These are phyloP conservation scores for Beauveria medogensis DNA, from an alignment of 2,329 filamentous ascomycete species.

Conservation along the genomic window DNA sequence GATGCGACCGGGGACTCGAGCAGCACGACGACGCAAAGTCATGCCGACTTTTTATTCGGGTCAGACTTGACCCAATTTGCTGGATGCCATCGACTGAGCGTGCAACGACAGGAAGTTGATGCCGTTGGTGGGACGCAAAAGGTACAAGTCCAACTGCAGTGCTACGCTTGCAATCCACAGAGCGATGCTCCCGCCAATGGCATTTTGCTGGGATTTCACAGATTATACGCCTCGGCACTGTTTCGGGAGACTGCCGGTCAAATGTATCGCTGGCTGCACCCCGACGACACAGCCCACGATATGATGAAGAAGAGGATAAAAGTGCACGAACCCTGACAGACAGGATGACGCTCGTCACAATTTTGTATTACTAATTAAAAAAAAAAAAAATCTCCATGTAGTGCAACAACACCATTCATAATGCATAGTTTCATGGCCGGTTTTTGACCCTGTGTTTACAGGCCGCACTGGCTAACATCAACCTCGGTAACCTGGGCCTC, in stretches of 20 bases:
- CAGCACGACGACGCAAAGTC: slow-evolving; percentile 14
- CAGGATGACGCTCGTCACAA: neutral
- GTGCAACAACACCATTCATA: neutral
- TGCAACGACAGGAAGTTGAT: slow-evolving; percentile 15
- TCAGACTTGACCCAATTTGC: slow-evolving; percentile 18
- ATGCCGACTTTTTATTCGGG: slow-evolving; percentile 23
- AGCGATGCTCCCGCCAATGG: neutral
- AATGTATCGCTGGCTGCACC: neutral
- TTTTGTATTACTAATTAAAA: neutral
- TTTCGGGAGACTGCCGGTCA: slow-evolving; percentile 3
- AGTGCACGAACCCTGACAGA: neutral
- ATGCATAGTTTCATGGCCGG: neutral
- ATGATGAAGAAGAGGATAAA: neutral
- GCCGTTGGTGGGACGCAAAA: neutral
- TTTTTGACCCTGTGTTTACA: slow-evolving; percentile 18
- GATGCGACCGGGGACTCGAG: neutral
- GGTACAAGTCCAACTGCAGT: neutral
- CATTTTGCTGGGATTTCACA: neutral
- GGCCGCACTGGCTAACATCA: slow-evolving; percentile 33
- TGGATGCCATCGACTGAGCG: slow-evolving; percentile 22
- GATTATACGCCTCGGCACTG: neutral
- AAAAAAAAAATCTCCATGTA: neutral
- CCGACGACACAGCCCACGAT: neutral
- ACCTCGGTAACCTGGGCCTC: slow-evolving; percentile 41
- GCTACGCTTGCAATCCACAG: slow-evolving; percentile 8